Evolutionary conservation across 1,284 basidiomycete genomes (phyloP), one percentile per base, ranked within the genome.

Genomic region (Lentinula novae-zelandiae): DNA sequence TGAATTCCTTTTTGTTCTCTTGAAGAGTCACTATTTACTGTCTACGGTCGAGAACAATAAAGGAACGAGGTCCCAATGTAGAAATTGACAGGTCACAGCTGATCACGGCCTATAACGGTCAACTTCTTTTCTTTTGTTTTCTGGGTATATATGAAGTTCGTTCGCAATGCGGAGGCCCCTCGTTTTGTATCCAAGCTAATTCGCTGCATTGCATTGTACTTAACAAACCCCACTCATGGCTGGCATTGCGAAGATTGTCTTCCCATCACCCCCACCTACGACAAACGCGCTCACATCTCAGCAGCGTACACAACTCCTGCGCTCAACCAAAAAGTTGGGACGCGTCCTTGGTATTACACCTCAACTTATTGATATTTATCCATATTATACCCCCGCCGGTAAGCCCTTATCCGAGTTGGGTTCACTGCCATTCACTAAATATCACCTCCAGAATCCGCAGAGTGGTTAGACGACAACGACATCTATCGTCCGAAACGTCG

Each of bases 331-430:
- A 64, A 89, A 89, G 71, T 78, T 89, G 15, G 80, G 80, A 44
- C 80, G 81, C 52, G 70, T 89, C 33, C 74, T 89, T 7, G 87
- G 87, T 13, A 75, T 78, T 36, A 82, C 85, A 6, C 87, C 87
- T 6, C 82, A 80, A 62, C 73, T 87, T 36, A 61, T 84, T n/a
- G 85, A 88, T 61, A 64, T 60, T 13, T 64, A 64, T 49, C 22
- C 60, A 39, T 59, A 60, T 27, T 53, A 61, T 54, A 42, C 20
- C 40, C 36, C 63, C 10, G 48, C 63, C 55, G 68, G 76, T 76
- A 62, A 58, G 71, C 67, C 17, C 44, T 27, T 36, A 8, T 9
- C 33, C 17, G 13, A 15, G 4, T 7, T 40, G 9, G 20, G 31
- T n/a, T 17, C 8, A 22, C 7, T 39, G 20, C 3, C 34, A 31